Base-by-base conservation (phyloP, 495 filamentous ascomycete genomes). In the Penicillium simplicissimum region DNA sequence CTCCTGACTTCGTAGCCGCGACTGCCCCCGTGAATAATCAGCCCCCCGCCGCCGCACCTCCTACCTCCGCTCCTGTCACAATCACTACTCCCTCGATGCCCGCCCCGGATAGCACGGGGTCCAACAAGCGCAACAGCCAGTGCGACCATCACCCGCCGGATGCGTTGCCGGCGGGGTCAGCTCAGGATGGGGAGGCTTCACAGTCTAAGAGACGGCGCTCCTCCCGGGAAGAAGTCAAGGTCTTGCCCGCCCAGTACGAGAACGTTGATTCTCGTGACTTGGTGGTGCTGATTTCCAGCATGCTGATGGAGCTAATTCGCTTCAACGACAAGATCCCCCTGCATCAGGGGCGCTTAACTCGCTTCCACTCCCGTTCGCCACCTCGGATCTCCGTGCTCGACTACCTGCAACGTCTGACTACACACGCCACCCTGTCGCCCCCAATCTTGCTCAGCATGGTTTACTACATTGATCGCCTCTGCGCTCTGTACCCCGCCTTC, bases 361-460 rank as follows among this genome's bases (percentile, higher is more conserved):
- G 95, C 54, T 98, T 98, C 74, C 95, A 98, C 73, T 98, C 95
- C 10, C 87, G 93, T 69, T 93, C 95, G 4, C 91, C 95, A 3
- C 95, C 95, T 8, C 93, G 90, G 51, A 98, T 98, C 40, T 96
- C 91, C 52, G 93, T 98, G 17, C 78, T 84, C 37, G 95, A 98
- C 70, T 98, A 98, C 73, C 82, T 98, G 8, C 88, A 93, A 67
- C 89, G 95, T 57, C 82, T 98, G 17, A 93, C 95, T 11, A 93
- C 92, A 49, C 95, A 98, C 73, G 95, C 95, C 31, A 96, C 93
- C 1, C 84, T 98, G 1, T 90, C 90, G 8, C 93, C 95, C 7
- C 93, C 95, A 7, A 90, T 98, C 56, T 84, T 98, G n/a, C 84
- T 98, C n/a, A 93, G 92, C 62, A 98, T 98, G 93, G 95, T 98